Evolutionary conservation across 148 eudicot species (phyloP), one percentile per base, ranked within the genome.

Genomic region (Spergularia marina): DNA sequence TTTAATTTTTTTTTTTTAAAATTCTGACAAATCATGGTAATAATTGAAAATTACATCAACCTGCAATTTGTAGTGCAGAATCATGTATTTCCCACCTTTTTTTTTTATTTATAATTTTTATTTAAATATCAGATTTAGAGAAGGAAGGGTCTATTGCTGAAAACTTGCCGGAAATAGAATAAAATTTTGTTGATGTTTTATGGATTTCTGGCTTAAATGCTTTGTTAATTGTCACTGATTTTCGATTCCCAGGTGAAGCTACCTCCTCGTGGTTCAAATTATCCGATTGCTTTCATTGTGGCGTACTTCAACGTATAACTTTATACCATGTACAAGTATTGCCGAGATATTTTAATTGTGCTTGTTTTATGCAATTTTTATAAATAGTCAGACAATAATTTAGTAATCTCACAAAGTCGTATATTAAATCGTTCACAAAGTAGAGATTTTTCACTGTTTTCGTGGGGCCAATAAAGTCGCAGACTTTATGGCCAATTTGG

Each of bases 101-200:
- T 44, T 0, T 44, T 4, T 8, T 76, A 16, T 12, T 7, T 65
- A 21, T 69, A 6, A 21, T 44, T n/a, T 16, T 52, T 58, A 39
- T 18, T 55, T 1, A 10, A 74, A 57, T 36, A 16, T 17, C 11
- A 40, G 51, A 30, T 12, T 11, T 1, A 10, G 5, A 3, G 7
- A 49, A 51, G 14, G 65, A 30, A 30, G 2, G 44, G 2, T 54
- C 14, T 54, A 70, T 54, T 68, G 77, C n/a, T 60, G 41, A 0
- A 64, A 56, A 75, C 60, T 64, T 80, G 36, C 79, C 75, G 70
- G 14, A 80, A 75, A 75, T 75, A 75, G 79, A 80, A 80, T 61
- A 75, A 30, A 39, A 41, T 41, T 39, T 40, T 47, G 18, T 41
- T 57, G 17, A 44, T 62, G 20, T 63, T 49, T 23, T 15, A 3